Evolutionary conservation across 371 early-diverging fungal species (phyloP).

Genomic region (Actinomortierella ambigua): DNA sequence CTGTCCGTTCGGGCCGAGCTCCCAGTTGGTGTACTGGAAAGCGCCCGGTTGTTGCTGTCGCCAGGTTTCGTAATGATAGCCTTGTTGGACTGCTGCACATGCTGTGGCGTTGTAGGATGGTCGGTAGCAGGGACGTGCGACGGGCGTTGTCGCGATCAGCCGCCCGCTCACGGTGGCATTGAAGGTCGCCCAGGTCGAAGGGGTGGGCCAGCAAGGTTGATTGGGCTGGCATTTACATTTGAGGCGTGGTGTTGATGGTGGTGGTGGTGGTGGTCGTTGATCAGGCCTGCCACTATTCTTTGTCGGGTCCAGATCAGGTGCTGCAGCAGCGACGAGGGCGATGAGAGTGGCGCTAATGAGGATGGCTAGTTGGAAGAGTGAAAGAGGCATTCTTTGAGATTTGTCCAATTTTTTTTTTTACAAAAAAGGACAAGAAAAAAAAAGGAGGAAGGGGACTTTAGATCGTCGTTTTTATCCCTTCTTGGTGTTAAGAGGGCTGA

Average conservation of each 20-base stretch:
- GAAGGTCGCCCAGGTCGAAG: slow-evolving; percentile 14
- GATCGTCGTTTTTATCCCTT: no score
- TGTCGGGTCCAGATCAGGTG: no score
- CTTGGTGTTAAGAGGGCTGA: no score
- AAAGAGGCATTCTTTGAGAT: no score
- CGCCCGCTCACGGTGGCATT: slow-evolving; percentile 10
- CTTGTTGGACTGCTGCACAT: slow-evolving; percentile 18
- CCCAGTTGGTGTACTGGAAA: slow-evolving; percentile 19
- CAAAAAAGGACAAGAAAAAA: neutral
- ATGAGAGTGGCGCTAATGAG: no score
- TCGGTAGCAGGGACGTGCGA: slow-evolving; percentile 21
- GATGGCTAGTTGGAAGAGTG: no score
- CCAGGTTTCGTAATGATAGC: slow-evolving; percentile 13
- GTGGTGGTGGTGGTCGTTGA: no score
- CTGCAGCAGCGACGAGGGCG: no score
- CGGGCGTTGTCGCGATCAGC: slow-evolving; percentile 24
- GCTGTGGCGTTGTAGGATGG: slow-evolving; percentile 20
- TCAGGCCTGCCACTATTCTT: no score
- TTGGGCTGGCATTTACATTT: slow-evolving; percentile 19
- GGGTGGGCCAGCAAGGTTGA: slow-evolving; percentile 30
- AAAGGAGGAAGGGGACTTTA: no score
- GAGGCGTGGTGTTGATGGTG: no score
- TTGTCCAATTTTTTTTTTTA: slow-evolving; percentile 8
- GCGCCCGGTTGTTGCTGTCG: slow-evolving; percentile 21
- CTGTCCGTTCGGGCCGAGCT: neutral